phyloP scores from a whole-genome alignment of 805 yeast genomes.

The Candida pseudofarinosa region DNA sequence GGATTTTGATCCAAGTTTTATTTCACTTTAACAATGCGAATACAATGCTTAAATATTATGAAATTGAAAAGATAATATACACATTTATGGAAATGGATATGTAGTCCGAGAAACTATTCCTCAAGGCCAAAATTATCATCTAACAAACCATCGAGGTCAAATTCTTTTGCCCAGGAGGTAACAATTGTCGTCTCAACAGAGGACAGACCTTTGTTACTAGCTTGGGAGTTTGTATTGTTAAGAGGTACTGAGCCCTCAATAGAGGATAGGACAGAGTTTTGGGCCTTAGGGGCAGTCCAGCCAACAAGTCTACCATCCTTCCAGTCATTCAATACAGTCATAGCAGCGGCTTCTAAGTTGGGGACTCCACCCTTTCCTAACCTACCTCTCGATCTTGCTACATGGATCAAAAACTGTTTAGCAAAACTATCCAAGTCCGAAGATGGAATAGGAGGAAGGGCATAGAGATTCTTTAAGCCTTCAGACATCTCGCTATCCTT shows the following conservation, averaged over 20 bases:
- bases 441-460: conserved; percentile 75
- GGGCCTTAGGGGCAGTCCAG: conserved; percentile 73
- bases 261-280: conserved; percentile 21
- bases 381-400: conserved; percentile 90
- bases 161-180: conserved; percentile 88
- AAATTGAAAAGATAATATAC: background rate
- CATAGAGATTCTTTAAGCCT: conserved; percentile 67
- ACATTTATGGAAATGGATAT: background rate
- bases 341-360: conserved; percentile 80
- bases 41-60: background rate
- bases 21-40: background rate
- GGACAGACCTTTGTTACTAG: background rate
- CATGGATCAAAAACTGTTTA: conserved; percentile 83
- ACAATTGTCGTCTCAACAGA: conserved; percentile 66
- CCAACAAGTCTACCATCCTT: conserved; percentile 92
- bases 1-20: background rate
- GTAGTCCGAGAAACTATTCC: background rate
- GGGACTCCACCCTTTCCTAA: conserved; percentile 92
- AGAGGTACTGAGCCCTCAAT: conserved; percentile 19
- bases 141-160: conserved; percentile 83
- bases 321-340: conserved; percentile 87
- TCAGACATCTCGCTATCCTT: conserved; percentile 75
- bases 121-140: conserved; percentile 38
- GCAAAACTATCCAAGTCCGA: conserved; percentile 70
- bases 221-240: background rate